A percentile compares a stretch with the other conserved stretches of the same genome.
phyloP scores from a whole-genome alignment of 2,329 filamentous ascomycete species.

The Colletotrichum aenigma region DNA sequence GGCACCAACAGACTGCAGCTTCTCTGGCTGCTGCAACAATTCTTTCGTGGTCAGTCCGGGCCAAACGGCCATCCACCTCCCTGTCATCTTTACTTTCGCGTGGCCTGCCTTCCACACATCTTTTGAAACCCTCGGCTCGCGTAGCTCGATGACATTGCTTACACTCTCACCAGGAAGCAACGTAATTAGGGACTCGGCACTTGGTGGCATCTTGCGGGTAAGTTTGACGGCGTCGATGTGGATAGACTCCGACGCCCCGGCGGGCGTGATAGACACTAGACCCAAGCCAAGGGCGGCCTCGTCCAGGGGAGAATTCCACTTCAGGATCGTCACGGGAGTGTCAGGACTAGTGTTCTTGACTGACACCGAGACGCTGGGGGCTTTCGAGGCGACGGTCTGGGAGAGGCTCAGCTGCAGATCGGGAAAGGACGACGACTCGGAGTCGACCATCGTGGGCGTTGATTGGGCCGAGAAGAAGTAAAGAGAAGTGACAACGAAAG shows the following conservation, averaged over 20 bases:
- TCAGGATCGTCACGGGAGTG: conserved; percentile 42
- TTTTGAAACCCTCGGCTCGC: conserved; percentile 35
- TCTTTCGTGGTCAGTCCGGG: conserved; percentile 3
- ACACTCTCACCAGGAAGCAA: conserved; percentile 39
- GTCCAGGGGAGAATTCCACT: conserved; percentile 49
- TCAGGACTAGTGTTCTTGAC: conserved; percentile 42
- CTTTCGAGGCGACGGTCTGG: conserved; percentile 34
- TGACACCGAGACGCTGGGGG: conserved; percentile 37
- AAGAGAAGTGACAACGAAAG: neutral
- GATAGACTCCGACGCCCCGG: conserved; percentile 34
- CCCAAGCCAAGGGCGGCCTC: conserved; percentile 43
- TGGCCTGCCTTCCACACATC: conserved; percentile 33
- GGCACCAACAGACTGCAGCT: conserved; percentile 1
- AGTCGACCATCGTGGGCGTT: neutral
- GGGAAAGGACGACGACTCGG: neutral
- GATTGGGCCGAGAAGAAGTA: neutral
- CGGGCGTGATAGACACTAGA: conserved; percentile 40
- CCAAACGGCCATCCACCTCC: conserved; percentile 43
- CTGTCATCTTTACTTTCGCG: conserved; percentile 36
- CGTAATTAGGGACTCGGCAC: conserved; percentile 39
- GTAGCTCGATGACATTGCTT: conserved; percentile 38
- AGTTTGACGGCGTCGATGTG: conserved; percentile 40
- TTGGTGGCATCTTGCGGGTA: conserved; percentile 44
- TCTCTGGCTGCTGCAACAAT: neutral
- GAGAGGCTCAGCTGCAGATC: conserved; percentile 21